These are phyloP conservation scores for Alternaria arbusti DNA, from an alignment of 2,329 filamentous ascomycete genomes.

Conservation along the genomic window DNA sequence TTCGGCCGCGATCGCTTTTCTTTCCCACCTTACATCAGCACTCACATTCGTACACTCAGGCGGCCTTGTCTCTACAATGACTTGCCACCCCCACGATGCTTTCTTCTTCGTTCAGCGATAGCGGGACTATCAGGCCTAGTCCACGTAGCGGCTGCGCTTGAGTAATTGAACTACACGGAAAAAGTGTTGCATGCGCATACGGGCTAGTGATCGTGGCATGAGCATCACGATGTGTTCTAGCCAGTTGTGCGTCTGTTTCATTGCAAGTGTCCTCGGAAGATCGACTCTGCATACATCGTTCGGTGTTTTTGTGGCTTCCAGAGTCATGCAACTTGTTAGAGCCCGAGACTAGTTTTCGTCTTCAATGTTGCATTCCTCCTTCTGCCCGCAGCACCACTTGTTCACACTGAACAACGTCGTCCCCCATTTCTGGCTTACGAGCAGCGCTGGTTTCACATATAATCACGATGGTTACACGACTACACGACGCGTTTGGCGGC, in stretches of 20 bases:
- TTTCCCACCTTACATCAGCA: not conserved
- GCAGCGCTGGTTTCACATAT: not conserved
- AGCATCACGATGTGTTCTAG: not conserved
- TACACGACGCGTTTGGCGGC: constrained; percentile 13
- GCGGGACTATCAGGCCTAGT: not conserved
- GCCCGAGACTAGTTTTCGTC: not conserved
- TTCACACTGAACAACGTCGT: not conserved
- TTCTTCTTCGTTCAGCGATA: not conserved
- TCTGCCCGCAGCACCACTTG: not conserved
- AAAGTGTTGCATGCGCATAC: not conserved
- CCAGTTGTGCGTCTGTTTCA: not conserved
- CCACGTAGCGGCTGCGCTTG: not conserved
- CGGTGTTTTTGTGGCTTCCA: not conserved
- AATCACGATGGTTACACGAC: constrained; percentile 18
- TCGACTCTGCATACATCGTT: not conserved
- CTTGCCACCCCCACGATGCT: not conserved
- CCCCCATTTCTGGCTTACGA: not conserved
- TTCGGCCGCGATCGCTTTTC: not conserved
- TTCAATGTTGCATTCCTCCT: not conserved
- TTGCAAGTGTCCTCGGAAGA: not conserved
- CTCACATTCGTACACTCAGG: not conserved
- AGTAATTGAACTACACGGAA: not conserved
- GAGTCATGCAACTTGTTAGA: not conserved
- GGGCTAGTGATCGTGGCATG: not conserved
- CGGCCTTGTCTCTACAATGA: not conserved